A percentile compares a stretch with the other conserved stretches of the same genome.
Evolutionary conservation across 2,329 filamentous ascomycete genomes (phyloP).

Genomic region (Diaporthe vaccinii): DNA sequence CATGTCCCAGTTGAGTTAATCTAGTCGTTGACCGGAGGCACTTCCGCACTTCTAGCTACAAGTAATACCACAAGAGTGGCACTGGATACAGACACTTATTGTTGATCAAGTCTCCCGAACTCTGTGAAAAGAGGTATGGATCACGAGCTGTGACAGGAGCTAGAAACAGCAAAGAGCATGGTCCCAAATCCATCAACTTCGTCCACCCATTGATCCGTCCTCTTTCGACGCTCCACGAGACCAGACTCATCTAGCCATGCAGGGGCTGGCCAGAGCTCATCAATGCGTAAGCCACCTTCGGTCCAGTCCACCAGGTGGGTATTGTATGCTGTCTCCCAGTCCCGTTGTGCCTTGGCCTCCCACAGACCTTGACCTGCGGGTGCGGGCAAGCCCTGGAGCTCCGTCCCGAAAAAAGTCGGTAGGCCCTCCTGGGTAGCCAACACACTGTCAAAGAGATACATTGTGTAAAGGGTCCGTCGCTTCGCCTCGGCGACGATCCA

Average conservation of each 20-base stretch:
- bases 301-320: constrained; percentile 57
- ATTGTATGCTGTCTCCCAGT: constrained; percentile 62
- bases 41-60: no score
- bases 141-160: neutral
- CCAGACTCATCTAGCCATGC: constrained; percentile 48
- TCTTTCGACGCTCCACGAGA: constrained; percentile 49
- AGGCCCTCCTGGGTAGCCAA: constrained; percentile 58
- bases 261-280: constrained; percentile 64
- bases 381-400: constrained; percentile 59
- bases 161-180: constrained; percentile 59
- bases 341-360: constrained; percentile 52
- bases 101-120: neutral
- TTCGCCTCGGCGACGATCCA: constrained; percentile 69
- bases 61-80: no score
- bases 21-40: no score
- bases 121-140: no score
- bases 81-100: no score
- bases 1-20: no score
- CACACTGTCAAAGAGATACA: constrained; percentile 63
- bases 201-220: constrained; percentile 65
- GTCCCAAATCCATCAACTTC: constrained; percentile 66
- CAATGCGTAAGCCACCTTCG: constrained; percentile 57
- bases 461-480: constrained; percentile 62
- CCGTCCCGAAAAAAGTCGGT: constrained; percentile 62
- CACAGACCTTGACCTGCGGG: constrained; percentile 59